These are phyloP conservation scores for Theileria orientalis DNA, from an alignment of 169 alveolate species.

Conservation along the genomic window DNA sequence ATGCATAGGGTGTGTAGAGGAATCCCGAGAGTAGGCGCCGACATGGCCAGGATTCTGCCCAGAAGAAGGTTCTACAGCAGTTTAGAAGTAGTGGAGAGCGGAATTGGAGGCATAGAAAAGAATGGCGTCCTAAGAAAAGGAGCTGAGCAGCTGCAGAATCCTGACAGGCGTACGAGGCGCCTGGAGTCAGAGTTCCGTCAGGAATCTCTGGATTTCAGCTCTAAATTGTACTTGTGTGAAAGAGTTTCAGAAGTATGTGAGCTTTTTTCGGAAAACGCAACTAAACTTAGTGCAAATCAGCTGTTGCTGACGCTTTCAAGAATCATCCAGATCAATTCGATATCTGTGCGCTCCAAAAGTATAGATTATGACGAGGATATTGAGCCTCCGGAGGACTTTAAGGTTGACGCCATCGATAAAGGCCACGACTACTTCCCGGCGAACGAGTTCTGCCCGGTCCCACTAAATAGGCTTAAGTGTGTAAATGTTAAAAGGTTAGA, in stretches of 20 bases:
- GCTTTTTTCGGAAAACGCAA: slow-evolving; percentile 11
- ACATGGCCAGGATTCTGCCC: slow-evolving; percentile 4
- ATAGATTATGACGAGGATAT: slow-evolving; percentile 7
- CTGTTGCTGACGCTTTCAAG: slow-evolving; percentile 37
- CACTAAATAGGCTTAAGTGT: neutral
- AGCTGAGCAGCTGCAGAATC: too few species aligned
- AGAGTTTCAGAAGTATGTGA: slow-evolving; percentile 44
- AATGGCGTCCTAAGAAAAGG: too few species aligned
- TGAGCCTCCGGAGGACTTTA: neutral
- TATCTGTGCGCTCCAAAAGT: neutral
- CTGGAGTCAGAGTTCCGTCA: neutral
- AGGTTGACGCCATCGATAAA: neutral
- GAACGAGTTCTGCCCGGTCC: slow-evolving; percentile 1
- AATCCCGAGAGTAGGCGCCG: neutral
- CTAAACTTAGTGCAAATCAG: slow-evolving; percentile 17
- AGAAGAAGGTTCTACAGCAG: neutral
- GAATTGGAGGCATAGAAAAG: neutral
- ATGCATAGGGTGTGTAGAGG: slow-evolving; percentile 15
- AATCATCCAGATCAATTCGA: slow-evolving; percentile 19
- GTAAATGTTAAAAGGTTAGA: slow-evolving; percentile 26
- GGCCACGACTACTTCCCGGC: neutral
- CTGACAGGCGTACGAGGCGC: too few species aligned
- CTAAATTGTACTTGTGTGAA: slow-evolving; percentile 6
- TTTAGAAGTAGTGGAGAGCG: neutral
- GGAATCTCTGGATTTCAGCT: neutral